Base-by-base conservation (phyloP, 1,284 basidiomycete genomes). In the Cutaneotrichosporon dermatis region DNA sequence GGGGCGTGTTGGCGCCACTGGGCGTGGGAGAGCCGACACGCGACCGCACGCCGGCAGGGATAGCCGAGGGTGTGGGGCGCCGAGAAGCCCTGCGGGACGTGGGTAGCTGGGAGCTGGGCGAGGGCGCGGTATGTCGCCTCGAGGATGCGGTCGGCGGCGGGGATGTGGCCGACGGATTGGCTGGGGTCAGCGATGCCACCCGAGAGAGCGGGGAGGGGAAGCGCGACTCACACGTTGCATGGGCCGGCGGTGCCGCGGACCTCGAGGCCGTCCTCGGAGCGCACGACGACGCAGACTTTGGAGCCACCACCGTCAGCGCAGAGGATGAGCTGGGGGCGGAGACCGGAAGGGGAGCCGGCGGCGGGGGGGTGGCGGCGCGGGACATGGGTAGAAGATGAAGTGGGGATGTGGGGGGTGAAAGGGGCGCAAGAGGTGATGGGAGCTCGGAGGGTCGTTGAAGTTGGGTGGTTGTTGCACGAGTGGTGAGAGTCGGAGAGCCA, bases 251-350 rank as follows among this genome's bases (percentile, higher is more conserved):
- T 62, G 13, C 73, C 74, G 53, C 72, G 66, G 9, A 69, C 71
- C 61, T 76, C 72, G 15, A 71, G 8, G 9, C 74, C 74, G 51
- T 74, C 72, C 15, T 53, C 46, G 13, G 66, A 57, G 15, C 72
- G 64, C 11, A 76, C 67, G 25, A 73, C 71, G 36, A 76, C 72
- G 49, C 61, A 67, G 44, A 76, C 70, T 58, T 76, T 76, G 25
- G 69, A 70, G 39, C 74, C 74, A 16, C 74, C 74, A 41, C 73
- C 73, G 61, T 76, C 74, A 36, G 69, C 70, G 42, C 69, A 69
- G 52, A 69, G 65, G 41, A 74, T 67, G 37, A 76, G 64, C 15
- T 58, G 59, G 4, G 68, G 68, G 53, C 51, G 58, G 37, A 37
- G 54, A 16, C 13, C 13, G 33, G 25, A 35, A 8, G 48, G 55